phyloP scores from a whole-genome alignment of 1,139 yeast species.

The Candida frijolesensis region DNA sequence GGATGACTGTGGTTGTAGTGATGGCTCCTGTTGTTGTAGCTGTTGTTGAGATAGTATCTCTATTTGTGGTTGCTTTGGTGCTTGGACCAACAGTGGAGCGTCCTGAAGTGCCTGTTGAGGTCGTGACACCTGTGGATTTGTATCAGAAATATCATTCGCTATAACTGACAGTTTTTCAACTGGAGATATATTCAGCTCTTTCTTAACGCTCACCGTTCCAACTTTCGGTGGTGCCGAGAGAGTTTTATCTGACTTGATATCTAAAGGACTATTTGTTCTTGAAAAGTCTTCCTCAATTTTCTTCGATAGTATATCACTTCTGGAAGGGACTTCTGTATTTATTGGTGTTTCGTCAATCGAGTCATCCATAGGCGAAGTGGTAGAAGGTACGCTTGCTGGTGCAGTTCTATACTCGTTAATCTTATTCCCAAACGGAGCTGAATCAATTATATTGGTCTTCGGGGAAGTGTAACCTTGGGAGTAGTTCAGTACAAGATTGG shows the following conservation, averaged over 20 bases:
- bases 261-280: conserved; percentile 6
- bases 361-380: conserved; percentile 2
- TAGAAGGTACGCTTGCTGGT: neutral
- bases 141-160: neutral
- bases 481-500: conserved; percentile 40
- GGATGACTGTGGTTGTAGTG: neutral
- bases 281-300: neutral
- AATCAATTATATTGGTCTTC: conserved; percentile 1
- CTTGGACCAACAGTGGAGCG: neutral
- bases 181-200: neutral
- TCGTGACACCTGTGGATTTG: neutral
- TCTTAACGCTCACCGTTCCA: neutral
- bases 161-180: neutral
- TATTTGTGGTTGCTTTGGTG: neutral
- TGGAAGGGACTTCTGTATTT: neutral
- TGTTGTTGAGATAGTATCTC: neutral
- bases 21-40: neutral
- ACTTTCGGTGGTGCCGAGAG: neutral
- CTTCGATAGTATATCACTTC: neutral
- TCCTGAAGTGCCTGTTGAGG: neutral
- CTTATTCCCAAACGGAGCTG: conserved; percentile 4
- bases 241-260: neutral
- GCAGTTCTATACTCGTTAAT: neutral
- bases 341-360: conserved; percentile 10
- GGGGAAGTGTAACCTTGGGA: conserved; percentile 12